Base-by-base conservation (phyloP, 1,284 basidiomycete genomes). In the Sporisorium scitamineum region DNA sequence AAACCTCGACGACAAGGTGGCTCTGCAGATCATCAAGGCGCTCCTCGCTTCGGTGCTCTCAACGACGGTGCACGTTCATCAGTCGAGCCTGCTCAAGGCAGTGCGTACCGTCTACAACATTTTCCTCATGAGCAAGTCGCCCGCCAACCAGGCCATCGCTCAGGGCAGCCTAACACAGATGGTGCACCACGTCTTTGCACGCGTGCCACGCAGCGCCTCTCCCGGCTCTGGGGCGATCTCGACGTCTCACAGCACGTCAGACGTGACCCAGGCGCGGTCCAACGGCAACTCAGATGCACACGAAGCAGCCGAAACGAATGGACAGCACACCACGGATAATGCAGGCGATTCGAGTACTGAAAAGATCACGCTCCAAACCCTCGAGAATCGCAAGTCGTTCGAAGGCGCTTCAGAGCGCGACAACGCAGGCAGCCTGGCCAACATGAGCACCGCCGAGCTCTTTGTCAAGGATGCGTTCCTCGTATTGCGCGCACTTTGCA, bases 21-120 rank as follows among this genome's bases (percentile, higher is more conserved):
- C 73, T 4, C 70, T 85, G 42, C 84, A 85, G 65, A 84, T 85
- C 71, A 82, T 85, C 75, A 85, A 85, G 75, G 84, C 84, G 10
- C 76, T 85, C 7, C 78, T 85, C 10, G 76, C 83, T 4, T 79
- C 80, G 18, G 82, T 85, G 24, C 64, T 85, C 3, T 83, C 82
- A 5, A 81, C 79, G 16, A 64, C 66, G 20, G 78, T 83, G 41
- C 81, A 80, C 32, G 83, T 84, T 11, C 83, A 84, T 48, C 84
- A 85, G 68, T 79, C 79, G 29, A 81, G 78, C 31, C 57, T 85
- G 54, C 74, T 85, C 42, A 84, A 83, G 55, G 80, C 95, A 29
- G 82, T 85, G 3, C 72, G 83, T n/a, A 85, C 84, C 7, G 82
- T 83, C 34, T 85, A 85, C 78, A 84, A 85, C 63, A 78, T 85